A percentile compares a stretch with the other conserved stretches of the same genome.
phyloP scores from a whole-genome alignment of 768 basidiomycete species.

The Amanita inopinata region DNA sequence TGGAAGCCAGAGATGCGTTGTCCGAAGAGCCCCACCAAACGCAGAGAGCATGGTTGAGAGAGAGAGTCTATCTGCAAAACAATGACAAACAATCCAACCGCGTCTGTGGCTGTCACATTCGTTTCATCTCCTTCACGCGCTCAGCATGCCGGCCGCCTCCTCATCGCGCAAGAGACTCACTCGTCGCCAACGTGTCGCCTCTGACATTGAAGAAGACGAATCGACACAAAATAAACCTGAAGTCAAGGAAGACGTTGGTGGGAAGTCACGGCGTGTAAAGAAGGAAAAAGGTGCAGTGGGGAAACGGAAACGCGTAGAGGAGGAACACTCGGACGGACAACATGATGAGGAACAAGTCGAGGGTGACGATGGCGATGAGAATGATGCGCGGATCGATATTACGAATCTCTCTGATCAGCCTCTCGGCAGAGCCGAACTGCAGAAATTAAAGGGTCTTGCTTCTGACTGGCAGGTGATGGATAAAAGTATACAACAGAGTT shows the following conservation, averaged over 20 bases:
- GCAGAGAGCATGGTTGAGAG: slow-evolving; percentile 27
- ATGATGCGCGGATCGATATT: slow-evolving; percentile 49
- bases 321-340: slow-evolving; percentile 13
- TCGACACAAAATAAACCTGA: slow-evolving; percentile 22
- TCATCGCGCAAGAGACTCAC: slow-evolving; percentile 29
- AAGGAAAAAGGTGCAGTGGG: slow-evolving; percentile 23
- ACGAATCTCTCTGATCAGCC: slow-evolving; percentile 60
- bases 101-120: slow-evolving; percentile 22
- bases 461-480: slow-evolving; percentile 54
- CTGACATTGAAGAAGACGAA: slow-evolving; percentile 52
- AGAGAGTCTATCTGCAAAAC: slow-evolving; percentile 17
- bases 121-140: slow-evolving; percentile 12
- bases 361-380: slow-evolving; percentile 30
- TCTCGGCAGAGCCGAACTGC: slow-evolving; percentile 39
- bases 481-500: slow-evolving; percentile 36
- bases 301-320: slow-evolving; percentile 20
- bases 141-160: slow-evolving; percentile 28
- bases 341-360: slow-evolving; percentile 19
- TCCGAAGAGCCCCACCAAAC: slow-evolving; percentile 24
- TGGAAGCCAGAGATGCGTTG: slow-evolving; percentile 16
- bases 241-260: slow-evolving; percentile 35
- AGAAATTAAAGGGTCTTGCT: slow-evolving; percentile 46
- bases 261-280: slow-evolving; percentile 22
- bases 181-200: slow-evolving; percentile 37
- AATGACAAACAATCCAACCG: slow-evolving; percentile 22